phyloP scores from a whole-genome alignment of 176 grass and related monocot species.

The Calamus simplicifolius region DNA sequence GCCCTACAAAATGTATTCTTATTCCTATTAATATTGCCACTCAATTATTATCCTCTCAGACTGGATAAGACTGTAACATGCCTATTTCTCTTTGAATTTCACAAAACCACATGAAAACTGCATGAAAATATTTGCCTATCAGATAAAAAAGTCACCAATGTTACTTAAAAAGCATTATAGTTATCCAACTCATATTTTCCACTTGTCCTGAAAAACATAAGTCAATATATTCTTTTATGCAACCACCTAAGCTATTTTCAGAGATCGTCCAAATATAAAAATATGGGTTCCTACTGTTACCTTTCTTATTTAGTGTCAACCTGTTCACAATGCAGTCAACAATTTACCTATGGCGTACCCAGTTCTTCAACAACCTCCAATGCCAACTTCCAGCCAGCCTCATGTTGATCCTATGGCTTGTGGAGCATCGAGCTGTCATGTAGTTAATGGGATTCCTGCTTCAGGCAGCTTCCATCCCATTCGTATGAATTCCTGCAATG shows the following conservation, averaged over 20 bases:
- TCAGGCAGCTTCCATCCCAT: constrained; percentile 73
- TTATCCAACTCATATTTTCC: too few species aligned
- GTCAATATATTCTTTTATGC: not conserved
- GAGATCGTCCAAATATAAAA: too few species aligned
- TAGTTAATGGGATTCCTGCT: constrained; percentile 88
- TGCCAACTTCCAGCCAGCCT: constrained; percentile 57
- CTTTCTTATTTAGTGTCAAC: constrained; percentile 42
- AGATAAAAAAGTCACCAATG: too few species aligned
- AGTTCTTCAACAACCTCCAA: constrained; percentile 77
- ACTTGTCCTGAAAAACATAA: too few species aligned
- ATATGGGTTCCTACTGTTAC: constrained; percentile 1
- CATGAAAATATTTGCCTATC: too few species aligned
- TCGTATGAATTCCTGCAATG: constrained; percentile 75
- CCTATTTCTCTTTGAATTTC: too few species aligned
- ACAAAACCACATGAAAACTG: too few species aligned
- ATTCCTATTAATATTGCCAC: too few species aligned
- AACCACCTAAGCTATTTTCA: not conserved
- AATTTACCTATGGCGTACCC: constrained; percentile 96
- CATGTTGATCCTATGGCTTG: constrained; percentile 61
- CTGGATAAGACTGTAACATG: too few species aligned
- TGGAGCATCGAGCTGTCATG: constrained; percentile 67
- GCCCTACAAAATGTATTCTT: too few species aligned
- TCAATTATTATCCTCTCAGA: too few species aligned
- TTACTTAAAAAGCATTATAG: too few species aligned
- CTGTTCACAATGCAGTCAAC: constrained; percentile 72